A percentile compares a stretch with the other conserved stretches of the same genome.
Conservation (phyloP, 345 rosid species). For the Citrus sinensis region DVS_A1.0 CM039165.1:34842001-34842500, state of each 20-base stretch:
- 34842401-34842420: slow-evolving; percentile 81
- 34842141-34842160: slow-evolving; percentile 45
- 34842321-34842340: slow-evolving; percentile 35
- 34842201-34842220: slow-evolving; percentile 75
- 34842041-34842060: background rate
- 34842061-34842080: background rate
- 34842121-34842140: slow-evolving; percentile 36
- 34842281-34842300: background rate
- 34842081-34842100: slow-evolving; percentile 7
- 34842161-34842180: slow-evolving; percentile 67
- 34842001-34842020: background rate
- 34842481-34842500: no score
- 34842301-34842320: slow-evolving; percentile 10
- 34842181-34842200: slow-evolving; percentile 60
- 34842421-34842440: background rate
- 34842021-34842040: background rate
- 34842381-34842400: slow-evolving; percentile 63
- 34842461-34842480: no score
- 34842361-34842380: slow-evolving; percentile 47
- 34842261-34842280: slow-evolving; percentile 1
- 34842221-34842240: slow-evolving; percentile 39
- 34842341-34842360: slow-evolving; percentile 22
- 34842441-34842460: no score
- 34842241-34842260: slow-evolving; percentile 32
- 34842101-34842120: background rate